Base-by-base conservation (phyloP, 2,329 filamentous ascomycete genomes). In the Fusarium solani-melongenae region DNA sequence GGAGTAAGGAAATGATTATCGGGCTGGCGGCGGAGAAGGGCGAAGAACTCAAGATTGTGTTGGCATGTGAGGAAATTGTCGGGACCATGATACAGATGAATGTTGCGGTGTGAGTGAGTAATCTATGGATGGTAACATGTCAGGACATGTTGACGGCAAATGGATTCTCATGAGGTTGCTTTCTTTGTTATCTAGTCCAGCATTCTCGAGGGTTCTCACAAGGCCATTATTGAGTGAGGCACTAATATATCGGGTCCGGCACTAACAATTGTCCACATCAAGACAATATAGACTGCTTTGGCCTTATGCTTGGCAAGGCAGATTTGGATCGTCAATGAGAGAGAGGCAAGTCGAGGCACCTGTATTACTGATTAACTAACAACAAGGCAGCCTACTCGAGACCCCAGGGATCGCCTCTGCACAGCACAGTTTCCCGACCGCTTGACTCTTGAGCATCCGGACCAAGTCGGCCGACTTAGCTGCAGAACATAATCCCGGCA, bases 51-150 rank as follows among this genome's bases (percentile, higher is more conserved):
- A 88, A 96, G 36, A 87, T 87, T 27, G 94, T 91, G 69, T 90
- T 95, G 57, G 93, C 94, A 81, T 98, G 95, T 73, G 96, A 98
- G 82, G 92, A 94, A 49, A 92, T 98, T 76, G 94, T 91, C 4
- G 90, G 90, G 2, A 91, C 90, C 0, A 79, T 84, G 34, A 79
- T 87, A 41, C 75, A 79, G 20, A 70, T 72, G 57, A 68, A 69
- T 27, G 39, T 80, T 61, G 56, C 65, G 22, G 67, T 79, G 41
- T 61, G 36, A 69, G 71, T 39, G 36, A 46, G 24, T 53, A 22
- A 53, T 36, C 27, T 72, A 38, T 24, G 27, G 11, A 38, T 24
- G 27, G 11, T 14, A 27, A 39, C n/a, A 27, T 11, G 20, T 10
- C 27, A 57, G 59, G 59, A 34, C 24, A 27, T 17, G 44, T 27